Conservation (phyloP, 257 asterid genomes). For the Rehmannia glutinosa region DNA sequence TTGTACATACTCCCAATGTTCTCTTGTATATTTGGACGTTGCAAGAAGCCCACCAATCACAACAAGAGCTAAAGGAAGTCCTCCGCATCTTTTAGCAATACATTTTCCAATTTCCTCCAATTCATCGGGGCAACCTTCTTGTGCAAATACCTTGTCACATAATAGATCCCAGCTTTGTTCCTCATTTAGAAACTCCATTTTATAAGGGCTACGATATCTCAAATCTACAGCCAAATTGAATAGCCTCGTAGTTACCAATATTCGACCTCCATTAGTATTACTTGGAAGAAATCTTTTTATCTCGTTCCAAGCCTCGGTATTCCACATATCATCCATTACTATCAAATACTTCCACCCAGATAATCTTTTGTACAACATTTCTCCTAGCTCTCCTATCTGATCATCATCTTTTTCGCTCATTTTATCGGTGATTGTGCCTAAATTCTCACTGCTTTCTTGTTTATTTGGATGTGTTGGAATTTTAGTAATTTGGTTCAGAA, state of each 20-base stretch:
- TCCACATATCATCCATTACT: constrained; percentile 5
- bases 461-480: neutral
- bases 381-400: neutral
- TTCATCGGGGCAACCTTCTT: constrained; percentile 15
- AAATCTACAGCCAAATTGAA: constrained; percentile 13
- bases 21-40: constrained; percentile 12
- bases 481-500: neutral
- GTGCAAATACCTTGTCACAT: neutral
- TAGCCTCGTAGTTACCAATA: constrained; percentile 9
- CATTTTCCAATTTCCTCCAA: constrained; percentile 21
- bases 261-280: neutral
- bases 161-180: constrained; percentile 24
- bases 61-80: constrained; percentile 29
- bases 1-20: constrained; percentile 21
- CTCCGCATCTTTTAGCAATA: constrained; percentile 23
- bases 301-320: neutral
- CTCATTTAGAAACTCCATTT: constrained; percentile 18
- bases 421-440: too few relatives aligned
- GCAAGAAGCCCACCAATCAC: constrained; percentile 28
- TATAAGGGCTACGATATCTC: constrained; percentile 1
- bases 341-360: neutral
- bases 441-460: too few relatives aligned
- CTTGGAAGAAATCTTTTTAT: neutral
- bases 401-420: neutral
- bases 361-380: neutral